phyloP scores from a whole-genome alignment of 305 asterid genomes.

The Fraxinus angustifolia region DNA sequence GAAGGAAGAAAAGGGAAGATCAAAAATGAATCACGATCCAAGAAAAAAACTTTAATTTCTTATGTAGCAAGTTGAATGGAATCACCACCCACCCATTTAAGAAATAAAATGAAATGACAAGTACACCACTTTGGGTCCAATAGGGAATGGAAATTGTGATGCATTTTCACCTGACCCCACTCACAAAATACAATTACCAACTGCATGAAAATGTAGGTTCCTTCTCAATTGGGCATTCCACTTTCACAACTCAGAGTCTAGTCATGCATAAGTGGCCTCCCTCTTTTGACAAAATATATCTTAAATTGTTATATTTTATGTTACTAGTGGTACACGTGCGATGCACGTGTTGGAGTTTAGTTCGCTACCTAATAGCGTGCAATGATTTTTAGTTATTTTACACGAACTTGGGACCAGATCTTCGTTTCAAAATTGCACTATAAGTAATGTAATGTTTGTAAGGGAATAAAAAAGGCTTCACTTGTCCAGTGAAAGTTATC shows the following conservation, averaged over 20 bases:
- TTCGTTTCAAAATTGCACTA: too few relatives aligned
- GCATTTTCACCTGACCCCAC: neutral
- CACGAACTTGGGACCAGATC: too few relatives aligned
- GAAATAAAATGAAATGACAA: neutral
- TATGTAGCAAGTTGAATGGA: neutral
- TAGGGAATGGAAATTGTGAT: neutral
- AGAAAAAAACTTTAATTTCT: neutral
- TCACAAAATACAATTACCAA: neutral
- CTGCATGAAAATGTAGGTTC: neutral
- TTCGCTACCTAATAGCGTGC: too few relatives aligned
- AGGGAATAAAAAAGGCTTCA: too few relatives aligned
- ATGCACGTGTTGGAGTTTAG: too few relatives aligned
- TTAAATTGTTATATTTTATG: neutral
- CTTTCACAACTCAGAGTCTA: conserved; percentile 28
- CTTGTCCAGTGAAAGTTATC: too few relatives aligned
- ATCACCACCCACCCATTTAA: neutral
- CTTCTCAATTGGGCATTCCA: neutral
- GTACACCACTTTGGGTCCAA: neutral
- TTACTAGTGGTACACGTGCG: too few relatives aligned
- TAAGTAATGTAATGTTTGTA: too few relatives aligned
- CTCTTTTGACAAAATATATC: too few relatives aligned
- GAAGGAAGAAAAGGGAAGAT: neutral
- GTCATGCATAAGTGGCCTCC: too few relatives aligned
- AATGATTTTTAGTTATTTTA: too few relatives aligned
- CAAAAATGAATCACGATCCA: neutral